Conservation (phyloP, 169 alveolate genomes). For the Plasmodium gaboni region DNA sequence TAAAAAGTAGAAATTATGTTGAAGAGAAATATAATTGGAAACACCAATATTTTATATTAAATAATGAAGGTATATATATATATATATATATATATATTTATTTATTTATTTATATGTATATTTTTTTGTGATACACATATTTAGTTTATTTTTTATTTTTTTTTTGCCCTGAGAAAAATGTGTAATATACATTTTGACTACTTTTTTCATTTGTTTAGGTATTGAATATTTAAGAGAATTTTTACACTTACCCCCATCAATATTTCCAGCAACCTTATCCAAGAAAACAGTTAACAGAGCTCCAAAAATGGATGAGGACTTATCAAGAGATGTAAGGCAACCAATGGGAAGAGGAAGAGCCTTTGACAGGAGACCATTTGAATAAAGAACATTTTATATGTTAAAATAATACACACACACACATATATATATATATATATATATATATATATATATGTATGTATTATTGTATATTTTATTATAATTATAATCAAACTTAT, state of each 20-base stretch:
- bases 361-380: conserved; percentile 35
- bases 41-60: conserved; percentile 90
- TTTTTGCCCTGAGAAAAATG: background rate
- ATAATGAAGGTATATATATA: conserved; percentile 85
- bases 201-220: conserved; percentile 46
- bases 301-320: conserved; percentile 70
- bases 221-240: conserved; percentile 90
- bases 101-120: background rate
- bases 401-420: no score
- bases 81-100: background rate
- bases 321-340: conserved; percentile 60
- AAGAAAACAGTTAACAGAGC: conserved; percentile 86
- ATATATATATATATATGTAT: no score
- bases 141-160: background rate
- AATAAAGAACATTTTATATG: background rate
- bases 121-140: background rate
- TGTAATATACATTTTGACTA: background rate
- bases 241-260: conserved; percentile 94
- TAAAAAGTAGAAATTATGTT: conserved; percentile 90
- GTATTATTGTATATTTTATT: background rate
- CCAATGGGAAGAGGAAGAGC: conserved; percentile 76
- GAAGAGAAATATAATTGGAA: conserved; percentile 94
- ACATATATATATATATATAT: no score
- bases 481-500: background rate
- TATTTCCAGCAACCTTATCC: conserved; percentile 95